Conservation (phyloP, 208 protist species). For the Histomonas meleagridis region DNA sequence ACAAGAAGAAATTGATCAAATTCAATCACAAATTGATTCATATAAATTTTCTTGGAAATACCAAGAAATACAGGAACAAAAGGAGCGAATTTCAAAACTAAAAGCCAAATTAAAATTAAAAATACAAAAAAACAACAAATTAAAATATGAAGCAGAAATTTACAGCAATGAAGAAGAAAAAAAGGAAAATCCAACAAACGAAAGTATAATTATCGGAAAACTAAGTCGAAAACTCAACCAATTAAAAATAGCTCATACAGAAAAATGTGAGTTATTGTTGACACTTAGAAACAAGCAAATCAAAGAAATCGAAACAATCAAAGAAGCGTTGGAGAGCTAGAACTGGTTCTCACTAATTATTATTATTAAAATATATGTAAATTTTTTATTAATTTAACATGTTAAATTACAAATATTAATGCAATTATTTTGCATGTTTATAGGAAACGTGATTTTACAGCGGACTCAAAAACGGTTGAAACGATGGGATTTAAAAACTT, state of each 20-base stretch:
- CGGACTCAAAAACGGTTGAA: too few relatives aligned
- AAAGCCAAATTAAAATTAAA: background rate
- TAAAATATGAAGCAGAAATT: background rate
- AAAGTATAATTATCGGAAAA: background rate
- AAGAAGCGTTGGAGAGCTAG: too few relatives aligned
- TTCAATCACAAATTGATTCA: background rate
- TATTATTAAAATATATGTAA: too few relatives aligned
- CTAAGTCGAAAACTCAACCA: background rate
- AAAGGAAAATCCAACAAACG: background rate
- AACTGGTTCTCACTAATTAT: too few relatives aligned
- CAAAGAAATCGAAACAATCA: background rate
- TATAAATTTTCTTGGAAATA: background rate
- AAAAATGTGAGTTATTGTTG: slow-evolving; percentile 1
- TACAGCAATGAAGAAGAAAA: background rate
- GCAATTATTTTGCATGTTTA: too few relatives aligned
- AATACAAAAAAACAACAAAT: background rate
- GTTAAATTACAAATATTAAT: too few relatives aligned
- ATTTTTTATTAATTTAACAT: too few relatives aligned
- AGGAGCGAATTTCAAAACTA: background rate
- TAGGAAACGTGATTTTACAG: too few relatives aligned
- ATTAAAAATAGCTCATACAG: background rate
- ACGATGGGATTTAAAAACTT: too few relatives aligned
- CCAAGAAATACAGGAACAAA: background rate
- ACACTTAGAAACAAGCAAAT: background rate
- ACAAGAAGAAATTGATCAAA: background rate